Evolutionary conservation across 2,329 filamentous ascomycete species (phyloP).

Genomic region (Xylariaceae sp.): DNA sequence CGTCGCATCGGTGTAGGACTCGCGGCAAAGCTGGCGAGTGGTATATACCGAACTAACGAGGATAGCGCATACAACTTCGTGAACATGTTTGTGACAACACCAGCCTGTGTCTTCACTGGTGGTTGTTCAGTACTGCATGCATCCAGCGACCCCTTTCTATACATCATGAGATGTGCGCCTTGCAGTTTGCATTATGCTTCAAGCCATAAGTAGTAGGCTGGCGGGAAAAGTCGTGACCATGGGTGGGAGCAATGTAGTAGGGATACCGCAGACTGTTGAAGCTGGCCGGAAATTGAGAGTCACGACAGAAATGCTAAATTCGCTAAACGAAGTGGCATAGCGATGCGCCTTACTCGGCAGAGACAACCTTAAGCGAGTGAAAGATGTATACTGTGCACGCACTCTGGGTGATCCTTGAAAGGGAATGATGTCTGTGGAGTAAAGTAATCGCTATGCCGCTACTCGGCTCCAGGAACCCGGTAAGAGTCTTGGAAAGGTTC

Average conservation of each 20-base stretch:
- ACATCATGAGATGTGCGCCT: constrained; percentile 9
- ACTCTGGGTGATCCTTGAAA: constrained; percentile 21
- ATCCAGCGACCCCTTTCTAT: constrained; percentile 3
- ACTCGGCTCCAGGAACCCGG: constrained; percentile 26
- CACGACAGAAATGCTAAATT: constrained; percentile 1
- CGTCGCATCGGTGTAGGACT: constrained; percentile 26
- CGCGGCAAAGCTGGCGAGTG: constrained; percentile 21
- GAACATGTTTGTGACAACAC: constrained; percentile 20
- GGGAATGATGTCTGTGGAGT: constrained; percentile 9
- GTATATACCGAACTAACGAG: constrained; percentile 10
- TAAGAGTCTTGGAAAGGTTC: neutral
- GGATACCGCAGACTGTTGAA: neutral
- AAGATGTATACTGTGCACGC: constrained; percentile 18
- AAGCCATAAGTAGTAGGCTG: constrained; percentile 2
- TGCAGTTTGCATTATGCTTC: constrained; percentile 11
- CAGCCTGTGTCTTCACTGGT: constrained; percentile 3
- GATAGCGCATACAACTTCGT: constrained; percentile 4
- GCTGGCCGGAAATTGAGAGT: constrained; percentile 5
- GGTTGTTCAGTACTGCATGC: constrained; percentile 19
- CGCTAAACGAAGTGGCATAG: constrained; percentile 7
- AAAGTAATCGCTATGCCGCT: constrained; percentile 9
- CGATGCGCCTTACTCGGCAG: constrained; percentile 13
- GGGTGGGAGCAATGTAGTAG: constrained; percentile 15
- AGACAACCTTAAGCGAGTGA: constrained; percentile 12
- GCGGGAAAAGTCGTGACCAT: neutral